Evolutionary conservation across 2,329 filamentous ascomycete species (phyloP), one percentile per base, ranked within the genome.

Genomic region (Claviceps fusiformis): DNA sequence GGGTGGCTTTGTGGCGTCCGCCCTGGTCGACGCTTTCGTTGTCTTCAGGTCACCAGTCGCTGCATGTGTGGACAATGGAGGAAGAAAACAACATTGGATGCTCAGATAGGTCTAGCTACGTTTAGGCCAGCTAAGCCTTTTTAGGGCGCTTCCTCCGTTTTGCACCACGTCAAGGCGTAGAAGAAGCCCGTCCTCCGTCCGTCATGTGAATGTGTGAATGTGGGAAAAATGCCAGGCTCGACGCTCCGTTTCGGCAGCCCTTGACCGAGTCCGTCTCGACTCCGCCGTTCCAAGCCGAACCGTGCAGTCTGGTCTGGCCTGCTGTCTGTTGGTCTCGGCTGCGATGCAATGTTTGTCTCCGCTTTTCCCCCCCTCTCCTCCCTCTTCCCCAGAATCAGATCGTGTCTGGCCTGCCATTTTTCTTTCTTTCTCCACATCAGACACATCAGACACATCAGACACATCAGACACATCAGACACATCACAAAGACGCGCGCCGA

Each of bases 211-310:
- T 13, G 9, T 45, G 19, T 27, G 50, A 45, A 33, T 33, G 43
- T n/a, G 29, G 27, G 19, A 37, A 37, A 37, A n/a, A n/a, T n/a
- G n/a, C n/a, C n/a, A 37, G 7, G 35, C 35, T 37, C 35, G 17
- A 49, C 47, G 44, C 44, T 48, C 54, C 54, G 54, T 49, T 52
- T 55, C 50, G 50, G 49, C 17, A 7, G 50, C 46, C 50, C 35
- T 37, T 37, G 7, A 37, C 35, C 35, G 35, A 37, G 35, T 37
- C 35, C 35, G 35, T 37, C 35, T 37, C 11, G 44, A 49, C 27
- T 24, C 50, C 45, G 50, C 52, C 15, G 50, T 44, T 44, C 19
- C n/a, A 19, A 19, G n/a, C n/a, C 43, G n/a, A 45, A 24, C 43
- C 19, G 43, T 19, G 6, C 41, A 9, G 17, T 33, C 31, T 33